Conservation (phyloP, 108 stramenopile species). For the Nannochloropsis salina region DNA sequence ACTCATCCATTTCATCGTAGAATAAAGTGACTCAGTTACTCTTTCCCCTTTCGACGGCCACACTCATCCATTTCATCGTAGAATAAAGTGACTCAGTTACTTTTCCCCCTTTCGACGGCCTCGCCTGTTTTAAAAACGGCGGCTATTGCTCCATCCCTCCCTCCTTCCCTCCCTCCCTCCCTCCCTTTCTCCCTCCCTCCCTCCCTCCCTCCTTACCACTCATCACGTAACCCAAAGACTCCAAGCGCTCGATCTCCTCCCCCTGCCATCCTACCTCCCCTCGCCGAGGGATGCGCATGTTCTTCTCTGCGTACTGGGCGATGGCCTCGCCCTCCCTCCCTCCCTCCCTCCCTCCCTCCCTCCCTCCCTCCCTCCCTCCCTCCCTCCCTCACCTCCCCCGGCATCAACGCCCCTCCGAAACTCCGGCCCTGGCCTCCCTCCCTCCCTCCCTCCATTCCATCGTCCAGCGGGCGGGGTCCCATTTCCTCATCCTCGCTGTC, state of each 20-base stretch:
- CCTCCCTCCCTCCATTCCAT: slow-evolving; percentile 40
- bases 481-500: slow-evolving; percentile 59
- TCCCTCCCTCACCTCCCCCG: slow-evolving; percentile 78
- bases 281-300: slow-evolving; percentile 92
- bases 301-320: slow-evolving; percentile 90
- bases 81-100: not conserved
- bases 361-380: not conserved
- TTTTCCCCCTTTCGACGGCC: not conserved
- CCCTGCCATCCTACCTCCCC: slow-evolving; percentile 92
- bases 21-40: not conserved
- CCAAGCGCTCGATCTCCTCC: slow-evolving; percentile 84
- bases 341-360: not conserved
- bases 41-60: not conserved
- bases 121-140: not conserved
- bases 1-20: not conserved
- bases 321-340: slow-evolving; percentile 58
- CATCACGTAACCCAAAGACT: slow-evolving; percentile 79
- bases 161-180: not conserved
- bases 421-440: slow-evolving; percentile 50
- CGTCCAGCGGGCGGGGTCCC: slow-evolving; percentile 53
- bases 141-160: not conserved
- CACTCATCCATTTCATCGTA: not conserved
- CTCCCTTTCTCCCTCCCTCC: not conserved
- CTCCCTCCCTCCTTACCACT: not conserved
- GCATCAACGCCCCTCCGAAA: slow-evolving; percentile 80